Evolutionary conservation across 2,329 filamentous ascomycete species (phyloP), one percentile per base, ranked within the genome.

Genomic region (Meredithiella fracta): DNA sequence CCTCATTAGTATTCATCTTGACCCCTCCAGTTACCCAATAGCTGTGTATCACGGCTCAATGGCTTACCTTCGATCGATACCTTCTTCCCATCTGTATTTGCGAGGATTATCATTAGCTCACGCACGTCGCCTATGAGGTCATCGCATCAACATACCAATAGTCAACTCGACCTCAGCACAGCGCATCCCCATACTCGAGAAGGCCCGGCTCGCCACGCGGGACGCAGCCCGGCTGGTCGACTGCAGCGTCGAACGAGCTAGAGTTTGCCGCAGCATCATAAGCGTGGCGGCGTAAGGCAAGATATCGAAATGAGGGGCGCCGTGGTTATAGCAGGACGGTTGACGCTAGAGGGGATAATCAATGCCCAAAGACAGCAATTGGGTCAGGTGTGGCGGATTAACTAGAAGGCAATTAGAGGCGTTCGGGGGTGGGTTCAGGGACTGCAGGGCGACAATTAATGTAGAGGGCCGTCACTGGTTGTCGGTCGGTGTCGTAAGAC

Each of bases 141-240:
- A 23, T 14, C 20, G 25, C 15, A 38, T 44, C 31, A 56, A 64
- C 67, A 67, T 65, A 94, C 87, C 88, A 76, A 96, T 82, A 67
- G 91, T 98, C 71, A 98, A 81, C 79, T 96, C 89, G 67, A 98
- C 90, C 76, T 97, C 89, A 64, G 89, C 91, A 65, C 79, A 79
- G 70, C 88, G 81, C 72, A 78, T 80, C 67, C 79, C 72, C 63
- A 86, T 89, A 65, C 83, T 85, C 72, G 85, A 79, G 76, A 98
- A 95, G 66, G 85, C 74, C 73, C 89, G 82, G 69, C 81, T 76
- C 71, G 79, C 79, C 68, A 70, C 72, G 38, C 44, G 42, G n/a
- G 50, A 51, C 69, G 71, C 72, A 67, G 72, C 72, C 67, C 73
- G 75, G 68, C 74, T 74, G 71, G 77, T 72, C 65, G 76, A 75